These are phyloP conservation scores for Cinnamomum micranthum DNA, from an alignment of 164 flowering plant genomes.

Conservation along the genomic window DNA sequence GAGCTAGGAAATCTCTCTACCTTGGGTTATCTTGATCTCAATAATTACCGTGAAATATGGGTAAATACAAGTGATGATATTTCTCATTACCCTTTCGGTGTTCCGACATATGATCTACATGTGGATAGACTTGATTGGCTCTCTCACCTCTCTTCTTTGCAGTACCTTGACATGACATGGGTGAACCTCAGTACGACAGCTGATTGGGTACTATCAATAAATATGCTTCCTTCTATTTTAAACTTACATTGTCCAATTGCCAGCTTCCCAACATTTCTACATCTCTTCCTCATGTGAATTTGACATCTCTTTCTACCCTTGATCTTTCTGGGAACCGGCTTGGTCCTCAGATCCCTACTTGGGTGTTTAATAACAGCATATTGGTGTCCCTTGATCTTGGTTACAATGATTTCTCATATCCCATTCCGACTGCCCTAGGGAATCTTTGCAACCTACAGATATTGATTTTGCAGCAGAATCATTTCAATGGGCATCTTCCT, in stretches of 20 bases:
- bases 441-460: background rate
- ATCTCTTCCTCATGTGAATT: background rate
- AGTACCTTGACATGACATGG: background rate
- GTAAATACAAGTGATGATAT: background rate
- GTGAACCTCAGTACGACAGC: background rate
- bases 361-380: background rate
- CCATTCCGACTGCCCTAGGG: background rate
- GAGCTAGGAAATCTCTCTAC: slow-evolving; percentile 16
- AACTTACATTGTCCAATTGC: background rate
- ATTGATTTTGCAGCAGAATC: background rate
- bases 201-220: background rate
- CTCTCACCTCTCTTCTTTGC: background rate
- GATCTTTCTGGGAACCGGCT: background rate
- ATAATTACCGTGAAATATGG: background rate
- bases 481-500: background rate
- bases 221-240: background rate
- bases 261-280: background rate
- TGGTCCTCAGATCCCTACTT: background rate
- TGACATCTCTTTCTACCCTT: background rate
- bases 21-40: slow-evolving; percentile 9
- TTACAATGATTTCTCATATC: background rate
- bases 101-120: background rate
- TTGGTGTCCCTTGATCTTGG: background rate
- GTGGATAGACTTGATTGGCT: slow-evolving; percentile 10
- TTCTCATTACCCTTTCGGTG: background rate